Evolutionary conservation across 176 grass and related monocot genomes (phyloP).

Genomic region (Triticum urartu): DNA sequence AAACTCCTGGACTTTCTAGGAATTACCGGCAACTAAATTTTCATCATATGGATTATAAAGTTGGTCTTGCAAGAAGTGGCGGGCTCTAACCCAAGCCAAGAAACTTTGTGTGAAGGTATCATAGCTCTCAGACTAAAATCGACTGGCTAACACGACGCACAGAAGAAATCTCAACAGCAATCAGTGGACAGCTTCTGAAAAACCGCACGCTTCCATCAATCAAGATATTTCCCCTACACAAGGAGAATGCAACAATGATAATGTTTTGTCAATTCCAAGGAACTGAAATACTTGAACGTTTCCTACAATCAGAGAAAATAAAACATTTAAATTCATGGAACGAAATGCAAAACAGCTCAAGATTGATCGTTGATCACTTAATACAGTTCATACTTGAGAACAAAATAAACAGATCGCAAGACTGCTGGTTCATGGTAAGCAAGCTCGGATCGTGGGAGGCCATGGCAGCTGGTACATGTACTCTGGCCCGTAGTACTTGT

Average conservation of each 20-base stretch:
- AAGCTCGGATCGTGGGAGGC: background rate
- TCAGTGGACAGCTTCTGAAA: no score
- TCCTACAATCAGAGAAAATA: background rate
- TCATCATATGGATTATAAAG: no score
- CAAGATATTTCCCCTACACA: background rate
- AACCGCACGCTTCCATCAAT: no score
- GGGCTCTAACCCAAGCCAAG: no score
- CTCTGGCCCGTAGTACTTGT: background rate
- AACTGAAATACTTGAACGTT: background rate
- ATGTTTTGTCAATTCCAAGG: background rate
- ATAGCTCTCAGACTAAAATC: no score
- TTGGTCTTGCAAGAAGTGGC: no score
- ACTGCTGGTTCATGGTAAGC: background rate
- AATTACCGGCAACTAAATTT: no score
- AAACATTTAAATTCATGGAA: background rate
- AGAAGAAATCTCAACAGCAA: no score
- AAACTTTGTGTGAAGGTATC: no score
- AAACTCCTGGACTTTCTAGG: no score
- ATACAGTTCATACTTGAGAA: background rate
- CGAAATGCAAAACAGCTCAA: background rate
- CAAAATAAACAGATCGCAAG: background rate
- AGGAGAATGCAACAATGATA: background rate
- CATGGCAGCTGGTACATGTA: slow-evolving; percentile 9
- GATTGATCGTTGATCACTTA: background rate
- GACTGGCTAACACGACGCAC: no score